Conservation (phyloP, 768 basidiomycete genomes). For the Amanita inopinata region DNA sequence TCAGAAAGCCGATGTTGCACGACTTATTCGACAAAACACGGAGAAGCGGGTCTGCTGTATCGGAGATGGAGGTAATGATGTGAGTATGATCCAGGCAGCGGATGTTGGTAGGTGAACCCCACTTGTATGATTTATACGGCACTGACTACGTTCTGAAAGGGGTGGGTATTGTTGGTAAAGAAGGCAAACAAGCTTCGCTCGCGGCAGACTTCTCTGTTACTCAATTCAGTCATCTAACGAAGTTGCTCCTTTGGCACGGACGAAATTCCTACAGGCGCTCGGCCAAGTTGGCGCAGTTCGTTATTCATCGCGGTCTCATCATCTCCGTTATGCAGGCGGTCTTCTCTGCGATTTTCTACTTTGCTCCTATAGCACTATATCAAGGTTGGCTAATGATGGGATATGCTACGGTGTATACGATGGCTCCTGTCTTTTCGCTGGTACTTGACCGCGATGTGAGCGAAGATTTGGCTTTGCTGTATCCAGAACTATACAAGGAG, state of each 20-base stretch:
- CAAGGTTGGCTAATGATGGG: constrained; percentile 98
- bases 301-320: constrained; percentile 94
- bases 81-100: constrained; percentile 99
- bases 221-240: constrained; percentile 93
- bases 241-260: constrained; percentile 96
- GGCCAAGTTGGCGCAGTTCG: constrained; percentile 96
- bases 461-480: constrained; percentile 88
- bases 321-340: constrained; percentile 98
- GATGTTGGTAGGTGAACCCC: constrained; percentile 75
- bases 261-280: constrained; percentile 98
- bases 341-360: constrained; percentile 87
- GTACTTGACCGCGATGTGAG: constrained; percentile 94
- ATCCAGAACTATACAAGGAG: constrained; percentile 97
- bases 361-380: constrained; percentile 93
- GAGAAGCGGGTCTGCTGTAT: constrained; percentile 97
- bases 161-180: constrained; percentile 97
- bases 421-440: constrained; percentile 97
- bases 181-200: constrained; percentile 97
- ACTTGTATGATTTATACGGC: neutral
- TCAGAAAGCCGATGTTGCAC: constrained; percentile 96
- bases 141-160: constrained; percentile 45
- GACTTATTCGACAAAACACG: constrained; percentile 82
- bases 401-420: constrained; percentile 93
- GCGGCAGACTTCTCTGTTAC: constrained; percentile 98
- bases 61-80: constrained; percentile 98